Percentiles rank a stretch among this genome's conserved stretches.
Evolutionary conservation across 2,329 filamentous ascomycete genomes (phyloP).

Genomic region (Apiospora pterosperma): DNA sequence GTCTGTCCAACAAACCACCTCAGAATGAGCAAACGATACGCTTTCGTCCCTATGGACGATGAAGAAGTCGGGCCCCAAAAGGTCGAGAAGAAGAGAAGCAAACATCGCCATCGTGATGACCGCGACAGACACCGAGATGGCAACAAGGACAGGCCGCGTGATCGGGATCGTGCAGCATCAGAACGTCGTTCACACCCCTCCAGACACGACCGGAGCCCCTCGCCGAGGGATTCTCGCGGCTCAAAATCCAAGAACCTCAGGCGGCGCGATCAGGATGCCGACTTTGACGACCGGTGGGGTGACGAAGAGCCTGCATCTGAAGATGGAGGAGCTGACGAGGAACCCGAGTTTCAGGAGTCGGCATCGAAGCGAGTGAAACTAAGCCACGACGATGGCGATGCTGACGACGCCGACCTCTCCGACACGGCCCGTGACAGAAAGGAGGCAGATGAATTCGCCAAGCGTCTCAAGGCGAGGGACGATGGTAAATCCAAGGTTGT

Average conservation of each 20-base stretch:
- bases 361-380: conserved; percentile 68
- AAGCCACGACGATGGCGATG: conserved; percentile 47
- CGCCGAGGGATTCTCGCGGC: conserved; percentile 21
- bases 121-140: conserved; percentile 25
- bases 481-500: conserved; percentile 63
- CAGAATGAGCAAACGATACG: conserved; percentile 53
- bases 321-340: conserved; percentile 42
- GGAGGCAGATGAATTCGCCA: conserved; percentile 79
- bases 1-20: not conserved
- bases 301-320: conserved; percentile 63
- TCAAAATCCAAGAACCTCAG: conserved; percentile 39
- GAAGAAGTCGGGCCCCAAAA: conserved; percentile 56
- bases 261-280: conserved; percentile 33
- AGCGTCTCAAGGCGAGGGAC: conserved; percentile 69
- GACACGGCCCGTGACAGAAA: conserved; percentile 65
- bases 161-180: conserved; percentile 5
- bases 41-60: conserved; percentile 65
- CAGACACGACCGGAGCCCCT: conserved; percentile 26
- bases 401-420: conserved; percentile 49
- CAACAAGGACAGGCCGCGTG: not conserved
- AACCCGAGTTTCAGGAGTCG: conserved; percentile 63
- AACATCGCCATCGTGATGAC: conserved; percentile 35
- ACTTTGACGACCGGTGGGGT: conserved; percentile 78
- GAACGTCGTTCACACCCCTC: conserved; percentile 25
- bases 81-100: conserved; percentile 44